Conservation (phyloP, 208 protist genomes). For the Trypanosoma mega region DNA sequence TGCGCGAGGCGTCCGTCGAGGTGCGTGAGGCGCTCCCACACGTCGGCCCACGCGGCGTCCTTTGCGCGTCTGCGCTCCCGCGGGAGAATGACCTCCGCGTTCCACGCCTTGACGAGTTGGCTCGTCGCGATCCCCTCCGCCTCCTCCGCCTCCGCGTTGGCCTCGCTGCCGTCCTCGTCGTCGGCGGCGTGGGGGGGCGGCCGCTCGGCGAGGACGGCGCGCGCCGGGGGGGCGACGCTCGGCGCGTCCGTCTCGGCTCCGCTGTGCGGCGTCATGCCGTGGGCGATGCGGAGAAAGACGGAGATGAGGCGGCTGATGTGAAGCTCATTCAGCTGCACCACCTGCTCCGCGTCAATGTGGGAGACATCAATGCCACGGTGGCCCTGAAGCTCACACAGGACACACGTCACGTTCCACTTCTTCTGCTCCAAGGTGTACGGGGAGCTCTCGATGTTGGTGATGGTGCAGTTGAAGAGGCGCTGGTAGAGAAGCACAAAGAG, state of each 20-base stretch:
- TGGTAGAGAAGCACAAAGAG: conserved; percentile 88
- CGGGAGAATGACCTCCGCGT: conserved; percentile 26
- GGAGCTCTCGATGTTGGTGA: conserved; percentile 59
- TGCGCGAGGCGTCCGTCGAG: conserved; percentile 12
- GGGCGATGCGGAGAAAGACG: conserved; percentile 71
- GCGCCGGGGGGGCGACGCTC: neutral
- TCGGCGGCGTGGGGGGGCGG: conserved; percentile 12
- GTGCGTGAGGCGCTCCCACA: conserved; percentile 12
- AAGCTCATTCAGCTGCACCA: conserved; percentile 74
- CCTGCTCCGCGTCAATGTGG: conserved; percentile 68
- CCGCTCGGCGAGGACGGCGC: neutral
- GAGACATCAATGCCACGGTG: conserved; percentile 51
- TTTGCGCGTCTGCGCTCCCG: neutral
- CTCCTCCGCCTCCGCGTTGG: conserved; percentile 18
- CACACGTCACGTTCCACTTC: conserved; percentile 64
- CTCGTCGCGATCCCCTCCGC: conserved; percentile 16
- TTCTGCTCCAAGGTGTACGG: conserved; percentile 81
- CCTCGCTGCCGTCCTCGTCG: conserved; percentile 17
- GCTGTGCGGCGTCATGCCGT: conserved; percentile 30
- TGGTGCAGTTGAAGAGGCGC: conserved; percentile 71
- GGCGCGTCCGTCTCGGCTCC: neutral
- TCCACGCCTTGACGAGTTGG: conserved; percentile 29
- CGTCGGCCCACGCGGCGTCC: conserved; percentile 8
- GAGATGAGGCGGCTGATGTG: conserved; percentile 82
- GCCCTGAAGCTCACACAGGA: conserved; percentile 65